phyloP scores from a whole-genome alignment of 306 rosid genomes.

The Mimosa bimucronata region DNA sequence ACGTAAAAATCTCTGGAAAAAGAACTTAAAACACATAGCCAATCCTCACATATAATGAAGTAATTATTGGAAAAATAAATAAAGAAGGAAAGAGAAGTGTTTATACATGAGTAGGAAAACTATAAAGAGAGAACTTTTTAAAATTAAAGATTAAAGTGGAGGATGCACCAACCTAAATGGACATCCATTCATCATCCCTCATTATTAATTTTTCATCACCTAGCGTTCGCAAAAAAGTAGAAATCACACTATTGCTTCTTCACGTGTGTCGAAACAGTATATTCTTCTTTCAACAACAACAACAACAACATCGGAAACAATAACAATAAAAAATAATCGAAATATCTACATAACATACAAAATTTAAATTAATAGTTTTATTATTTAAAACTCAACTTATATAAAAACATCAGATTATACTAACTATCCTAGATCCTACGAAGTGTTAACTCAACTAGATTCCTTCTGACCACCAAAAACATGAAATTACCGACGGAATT shows the following conservation, averaged over 20 bases:
- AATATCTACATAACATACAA: not conserved
- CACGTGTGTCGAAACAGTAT: not conserved
- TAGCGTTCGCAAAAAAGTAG: not conserved
- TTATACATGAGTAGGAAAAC: not conserved
- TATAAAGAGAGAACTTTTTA: not conserved
- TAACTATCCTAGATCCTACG: too few species aligned
- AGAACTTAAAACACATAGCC: not conserved
- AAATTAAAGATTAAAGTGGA: conserved; percentile 23
- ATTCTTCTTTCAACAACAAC: not conserved
- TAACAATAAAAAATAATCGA: too few species aligned
- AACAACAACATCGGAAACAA: not conserved
- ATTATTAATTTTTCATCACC: conserved; percentile 39
- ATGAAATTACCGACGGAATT: too few species aligned
- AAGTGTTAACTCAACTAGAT: too few species aligned
- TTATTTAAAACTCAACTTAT: not conserved
- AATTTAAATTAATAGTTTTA: not conserved
- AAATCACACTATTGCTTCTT: not conserved
- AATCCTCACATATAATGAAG: not conserved
- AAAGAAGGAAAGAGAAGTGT: not conserved
- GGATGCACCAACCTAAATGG: conserved; percentile 42
- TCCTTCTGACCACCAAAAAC: too few species aligned
- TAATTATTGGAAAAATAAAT: not conserved
- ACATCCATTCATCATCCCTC: conserved; percentile 40
- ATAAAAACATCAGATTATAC: too few species aligned
- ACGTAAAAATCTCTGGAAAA: not conserved